Evolutionary conservation across 2,329 filamentous ascomycete species (phyloP), one percentile per base, ranked within the genome.

Genomic region (Fusarium drepaniforme): DNA sequence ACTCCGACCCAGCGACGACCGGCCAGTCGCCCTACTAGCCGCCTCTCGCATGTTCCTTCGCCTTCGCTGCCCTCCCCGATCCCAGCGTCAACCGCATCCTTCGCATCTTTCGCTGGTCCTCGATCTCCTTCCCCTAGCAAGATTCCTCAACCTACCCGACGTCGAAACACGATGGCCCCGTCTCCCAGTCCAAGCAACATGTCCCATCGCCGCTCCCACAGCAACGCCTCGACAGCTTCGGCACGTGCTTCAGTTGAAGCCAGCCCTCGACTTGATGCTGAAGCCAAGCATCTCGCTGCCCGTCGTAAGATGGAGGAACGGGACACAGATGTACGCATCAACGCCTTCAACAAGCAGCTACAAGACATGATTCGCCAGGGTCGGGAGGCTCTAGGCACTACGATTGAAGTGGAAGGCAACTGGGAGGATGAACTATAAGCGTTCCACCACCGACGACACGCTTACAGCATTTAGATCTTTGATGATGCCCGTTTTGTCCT

Each of bases 291-390:
- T 53, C 90, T 96, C 66, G 92, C 94, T 8, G 91, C 92, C n/a
- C 89, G 91, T 79, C 90, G 93, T 75, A 87, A 91, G 28, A 90
- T 90, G 61, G 93, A 94, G 68, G 95, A 98, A 78, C 88, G 91
- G 56, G 92, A 96, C 77, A 90, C 94, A 9, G 95, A 98, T 77
- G 90, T 92, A 51, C 92, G 93, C 63, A 93, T 98, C 77, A 91
- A 91, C 59, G 90, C 93, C 30, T 91, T 98, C 83, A 97, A 97
- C 80, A 88, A 90, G 58, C 91, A 93, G 77, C 85, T 98, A 58
- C 90, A 93, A 80, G 93, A 92, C 38, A 95, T 99, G 93, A 97
- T 99, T 65, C 89, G 92, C 3, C 93, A 98, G 83, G 97, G 96
- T 1, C 93, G 93, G 77, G 93, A 97, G 82, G 97, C 97, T 2